Conservation (phyloP, 768 basidiomycete genomes). For the Boletus rubroflammeus region DNA sequence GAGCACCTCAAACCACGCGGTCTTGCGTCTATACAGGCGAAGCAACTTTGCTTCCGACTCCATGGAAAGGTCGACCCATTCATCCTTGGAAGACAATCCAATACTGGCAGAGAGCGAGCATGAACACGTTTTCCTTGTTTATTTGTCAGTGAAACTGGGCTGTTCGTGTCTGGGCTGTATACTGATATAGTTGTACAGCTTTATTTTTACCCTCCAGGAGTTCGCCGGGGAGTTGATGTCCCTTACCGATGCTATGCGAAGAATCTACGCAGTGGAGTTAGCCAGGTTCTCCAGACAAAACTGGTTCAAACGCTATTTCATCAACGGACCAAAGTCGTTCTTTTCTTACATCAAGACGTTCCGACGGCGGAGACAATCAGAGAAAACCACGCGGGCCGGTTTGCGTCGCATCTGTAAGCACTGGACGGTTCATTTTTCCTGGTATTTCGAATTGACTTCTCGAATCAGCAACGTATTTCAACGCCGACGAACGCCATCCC, state of each 20-base stretch:
- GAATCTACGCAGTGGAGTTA: slow-evolving; percentile 69
- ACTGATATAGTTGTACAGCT: slow-evolving; percentile 48
- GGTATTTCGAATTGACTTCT: slow-evolving; percentile 6
- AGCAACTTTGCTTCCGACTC: slow-evolving; percentile 35
- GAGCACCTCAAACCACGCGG: slow-evolving; percentile 78
- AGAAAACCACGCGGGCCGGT: slow-evolving; percentile 18
- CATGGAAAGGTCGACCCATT: slow-evolving; percentile 12
- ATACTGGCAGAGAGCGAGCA: slow-evolving; percentile 51
- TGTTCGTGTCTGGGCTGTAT: neutral
- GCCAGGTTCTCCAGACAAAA: slow-evolving; percentile 34
- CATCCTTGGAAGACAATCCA: slow-evolving; percentile 30
- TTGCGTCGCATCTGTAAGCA: slow-evolving; percentile 44
- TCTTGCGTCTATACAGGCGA: slow-evolving; percentile 68
- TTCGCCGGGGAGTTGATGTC: slow-evolving; percentile 81
- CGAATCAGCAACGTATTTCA: slow-evolving; percentile 48
- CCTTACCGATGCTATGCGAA: slow-evolving; percentile 79
- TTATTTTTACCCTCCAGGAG: slow-evolving; percentile 95
- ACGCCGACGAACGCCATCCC: slow-evolving; percentile 43
- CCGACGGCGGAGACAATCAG: slow-evolving; percentile 7
- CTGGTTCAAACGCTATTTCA: slow-evolving; percentile 40
- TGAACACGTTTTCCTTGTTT: slow-evolving; percentile 84
- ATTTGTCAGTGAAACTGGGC: slow-evolving; percentile 64
- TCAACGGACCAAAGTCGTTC: slow-evolving; percentile 21
- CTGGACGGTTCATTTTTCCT: neutral
- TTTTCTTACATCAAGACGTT: slow-evolving; percentile 21